Evolutionary conservation across 495 filamentous ascomycete genomes (phyloP).

Genomic region (Talaromyces nanjingensis): DNA sequence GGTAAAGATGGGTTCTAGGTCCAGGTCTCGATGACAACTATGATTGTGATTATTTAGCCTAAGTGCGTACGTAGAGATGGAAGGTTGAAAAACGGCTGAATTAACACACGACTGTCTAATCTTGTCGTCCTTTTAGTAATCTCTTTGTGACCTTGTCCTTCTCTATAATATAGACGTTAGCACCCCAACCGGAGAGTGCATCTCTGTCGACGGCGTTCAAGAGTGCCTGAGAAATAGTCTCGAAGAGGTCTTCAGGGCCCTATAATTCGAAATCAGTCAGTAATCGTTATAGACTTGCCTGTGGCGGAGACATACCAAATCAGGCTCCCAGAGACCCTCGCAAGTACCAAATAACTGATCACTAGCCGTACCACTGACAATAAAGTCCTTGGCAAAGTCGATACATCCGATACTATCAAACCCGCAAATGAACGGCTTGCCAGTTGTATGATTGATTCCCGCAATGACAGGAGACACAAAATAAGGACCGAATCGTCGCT

Average conservation of each 20-base stretch:
- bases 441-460: constrained; percentile 84
- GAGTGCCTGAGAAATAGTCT: constrained; percentile 96
- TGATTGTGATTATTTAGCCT: not conserved
- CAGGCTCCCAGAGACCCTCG: constrained; percentile 96
- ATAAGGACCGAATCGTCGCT: constrained; percentile 90
- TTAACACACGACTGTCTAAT: constrained; percentile 33
- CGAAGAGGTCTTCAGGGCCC: constrained; percentile 91
- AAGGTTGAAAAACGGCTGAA: not conserved
- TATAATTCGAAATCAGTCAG: constrained; percentile 20
- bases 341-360: constrained; percentile 98
- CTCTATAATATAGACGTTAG: constrained; percentile 98
- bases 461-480: constrained; percentile 93
- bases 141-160: constrained; percentile 99
- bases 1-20: constrained; percentile 28
- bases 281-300: not conserved
- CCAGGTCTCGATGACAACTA: too few species aligned
- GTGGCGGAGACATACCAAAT: constrained; percentile 57
- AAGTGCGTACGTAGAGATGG: constrained; percentile 15
- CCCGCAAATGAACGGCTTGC: constrained; percentile 94
- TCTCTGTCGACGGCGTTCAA: constrained; percentile 94
- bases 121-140: constrained; percentile 84
- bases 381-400: constrained; percentile 98
- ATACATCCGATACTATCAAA: constrained; percentile 99
- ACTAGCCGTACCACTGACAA: constrained; percentile 90
- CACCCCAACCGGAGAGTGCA: constrained; percentile 94